Percentiles rank a stretch among this genome's conserved stretches.
Conservation (phyloP, 2,329 filamentous ascomycete genomes). For the Cercospora nicotianae region DNA sequence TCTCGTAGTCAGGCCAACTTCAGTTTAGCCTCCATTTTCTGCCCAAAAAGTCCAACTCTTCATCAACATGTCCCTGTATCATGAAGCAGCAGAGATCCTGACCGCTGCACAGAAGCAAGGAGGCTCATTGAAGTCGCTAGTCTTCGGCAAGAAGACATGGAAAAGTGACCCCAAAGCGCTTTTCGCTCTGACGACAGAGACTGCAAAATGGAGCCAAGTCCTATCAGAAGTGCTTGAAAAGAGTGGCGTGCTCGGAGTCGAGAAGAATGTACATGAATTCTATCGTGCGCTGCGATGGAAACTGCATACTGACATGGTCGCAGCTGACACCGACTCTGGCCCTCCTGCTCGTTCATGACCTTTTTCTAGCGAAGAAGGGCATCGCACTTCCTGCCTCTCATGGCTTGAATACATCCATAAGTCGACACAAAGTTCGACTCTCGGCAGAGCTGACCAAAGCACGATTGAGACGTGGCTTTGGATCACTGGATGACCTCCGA, state of each 20-base stretch:
- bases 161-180: constrained; percentile 80
- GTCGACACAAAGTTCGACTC: constrained; percentile 78
- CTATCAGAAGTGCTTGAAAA: constrained; percentile 88
- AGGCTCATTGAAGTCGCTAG: constrained; percentile 83
- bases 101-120: constrained; percentile 62
- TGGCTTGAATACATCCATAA: constrained; percentile 71
- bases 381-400: constrained; percentile 79
- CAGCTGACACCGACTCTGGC: constrained; percentile 79
- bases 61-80: constrained; percentile 81
- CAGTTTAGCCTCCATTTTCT: not conserved
- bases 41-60: not conserved
- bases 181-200: constrained; percentile 83
- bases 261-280: constrained; percentile 69
- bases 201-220: constrained; percentile 84
- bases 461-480: constrained; percentile 68
- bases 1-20: not conserved
- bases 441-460: constrained; percentile 79
- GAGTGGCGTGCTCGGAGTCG: constrained; percentile 70
- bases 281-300: no score
- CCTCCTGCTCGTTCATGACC: constrained; percentile 81
- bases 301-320: constrained; percentile 2
- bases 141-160: constrained; percentile 71
- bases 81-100: constrained; percentile 80
- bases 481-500: constrained; percentile 66
- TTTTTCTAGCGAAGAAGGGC: constrained; percentile 76